A percentile compares a stretch with the other conserved stretches of the same genome.
Evolutionary conservation across 129 eudicot genomes (phyloP).

Genomic region (Saposhnikovia divaricata): DNA sequence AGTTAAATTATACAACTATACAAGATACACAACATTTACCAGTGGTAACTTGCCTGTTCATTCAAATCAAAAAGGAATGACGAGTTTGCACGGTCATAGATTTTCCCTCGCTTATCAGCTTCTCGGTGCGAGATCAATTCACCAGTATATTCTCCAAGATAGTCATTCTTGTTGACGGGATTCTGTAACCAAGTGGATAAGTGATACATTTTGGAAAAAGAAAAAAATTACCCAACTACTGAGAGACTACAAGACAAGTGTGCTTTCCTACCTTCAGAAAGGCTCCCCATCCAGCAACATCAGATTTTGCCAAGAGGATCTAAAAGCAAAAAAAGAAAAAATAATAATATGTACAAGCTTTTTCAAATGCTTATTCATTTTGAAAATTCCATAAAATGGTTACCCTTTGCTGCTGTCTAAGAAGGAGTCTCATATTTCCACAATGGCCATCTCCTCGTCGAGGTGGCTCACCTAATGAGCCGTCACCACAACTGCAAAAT

Average conservation of each 20-base stretch:
- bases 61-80: slow-evolving; percentile 92
- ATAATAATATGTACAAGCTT: neutral
- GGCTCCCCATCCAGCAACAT: slow-evolving; percentile 99
- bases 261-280: slow-evolving; percentile 62
- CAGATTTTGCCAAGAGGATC: slow-evolving; percentile 85
- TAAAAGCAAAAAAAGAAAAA: slow-evolving; percentile 14
- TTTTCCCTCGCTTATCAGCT: slow-evolving; percentile 98
- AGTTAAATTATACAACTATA: neutral
- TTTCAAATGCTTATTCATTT: neutral
- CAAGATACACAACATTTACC: neutral
- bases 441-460: slow-evolving; percentile 90
- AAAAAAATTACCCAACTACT: neutral
- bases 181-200: slow-evolving; percentile 37
- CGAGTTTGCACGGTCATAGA: slow-evolving; percentile 84
- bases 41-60: slow-evolving; percentile 62
- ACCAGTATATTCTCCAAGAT: slow-evolving; percentile 98
- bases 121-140: slow-evolving; percentile 93
- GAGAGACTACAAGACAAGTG: neutral
- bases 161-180: slow-evolving; percentile 87
- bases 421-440: slow-evolving; percentile 95
- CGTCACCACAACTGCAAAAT: slow-evolving; percentile 89
- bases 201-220: slow-evolving; percentile 6
- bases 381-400: slow-evolving; percentile 11
- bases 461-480: slow-evolving; percentile 77
- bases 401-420: slow-evolving; percentile 96